Conservation (phyloP, 345 rosid genomes). For the Hibiscus syriacus region DNA sequence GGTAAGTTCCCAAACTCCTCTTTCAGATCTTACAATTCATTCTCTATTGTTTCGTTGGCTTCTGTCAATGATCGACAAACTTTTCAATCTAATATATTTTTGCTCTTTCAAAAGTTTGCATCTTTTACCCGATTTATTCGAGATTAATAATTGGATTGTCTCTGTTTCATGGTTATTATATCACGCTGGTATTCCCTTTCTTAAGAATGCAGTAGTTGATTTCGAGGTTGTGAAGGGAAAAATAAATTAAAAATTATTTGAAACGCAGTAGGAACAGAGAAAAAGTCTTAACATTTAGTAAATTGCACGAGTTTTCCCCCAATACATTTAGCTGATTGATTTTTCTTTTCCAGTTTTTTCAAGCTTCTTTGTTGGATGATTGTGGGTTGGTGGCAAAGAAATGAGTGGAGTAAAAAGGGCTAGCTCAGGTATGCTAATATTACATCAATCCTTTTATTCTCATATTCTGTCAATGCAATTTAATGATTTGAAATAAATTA, state of each 20-base stretch:
- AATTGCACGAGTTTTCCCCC: background rate
- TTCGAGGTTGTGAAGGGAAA: background rate
- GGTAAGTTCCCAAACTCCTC: constrained; percentile 2
- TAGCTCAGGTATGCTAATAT: constrained; percentile 41
- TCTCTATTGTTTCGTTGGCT: background rate
- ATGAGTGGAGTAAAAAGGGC: constrained; percentile 55
- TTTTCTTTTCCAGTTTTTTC: background rate
- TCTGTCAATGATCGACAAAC: background rate
- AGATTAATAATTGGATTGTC: background rate
- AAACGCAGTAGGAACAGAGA: background rate
- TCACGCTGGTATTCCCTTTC: too few relatives aligned
- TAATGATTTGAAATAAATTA: background rate
- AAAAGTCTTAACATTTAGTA: too few relatives aligned
- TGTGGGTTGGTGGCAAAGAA: constrained; percentile 31
- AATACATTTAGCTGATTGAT: background rate
- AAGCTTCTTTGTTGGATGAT: constrained; percentile 46
- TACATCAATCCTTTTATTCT: background rate
- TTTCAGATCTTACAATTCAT: background rate
- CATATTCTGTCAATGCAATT: background rate
- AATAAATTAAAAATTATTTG: background rate
- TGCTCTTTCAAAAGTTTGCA: background rate
- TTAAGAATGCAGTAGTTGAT: too few relatives aligned
- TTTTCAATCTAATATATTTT: background rate
- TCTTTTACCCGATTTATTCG: background rate
- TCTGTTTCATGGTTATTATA: background rate